Percentiles rank a stretch among this genome's conserved stretches.
These are phyloP conservation scores for Artemisia annua DNA, from an alignment of 129 eudicot genomes.

Conservation along the genomic window DNA sequence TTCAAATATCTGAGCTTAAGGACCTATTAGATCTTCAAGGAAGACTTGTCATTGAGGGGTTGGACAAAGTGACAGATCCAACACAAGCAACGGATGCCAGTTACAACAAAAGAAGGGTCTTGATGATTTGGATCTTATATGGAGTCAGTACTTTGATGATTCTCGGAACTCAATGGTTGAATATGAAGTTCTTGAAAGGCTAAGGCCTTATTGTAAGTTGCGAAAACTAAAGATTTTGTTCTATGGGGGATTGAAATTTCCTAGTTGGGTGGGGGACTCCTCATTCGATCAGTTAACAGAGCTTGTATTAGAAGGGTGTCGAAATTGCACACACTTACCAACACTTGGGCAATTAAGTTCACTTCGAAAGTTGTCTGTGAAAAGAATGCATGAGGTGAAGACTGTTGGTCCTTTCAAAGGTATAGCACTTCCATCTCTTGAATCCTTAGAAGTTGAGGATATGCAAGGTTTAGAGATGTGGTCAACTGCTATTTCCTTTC, in stretches of 20 bases:
- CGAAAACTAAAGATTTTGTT: neutral
- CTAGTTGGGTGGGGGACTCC: no score
- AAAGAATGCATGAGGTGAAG: neutral
- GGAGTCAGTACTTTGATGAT: neutral
- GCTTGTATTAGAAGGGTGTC: neutral
- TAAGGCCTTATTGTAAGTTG: neutral
- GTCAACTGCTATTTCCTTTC: neutral
- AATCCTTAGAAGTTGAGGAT: neutral
- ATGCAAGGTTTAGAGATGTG: neutral
- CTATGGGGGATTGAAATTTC: no score
- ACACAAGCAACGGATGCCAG: no score
- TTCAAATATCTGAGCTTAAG: no score
- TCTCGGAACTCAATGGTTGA: neutral
- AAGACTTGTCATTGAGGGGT: no score
- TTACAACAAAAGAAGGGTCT: no score
- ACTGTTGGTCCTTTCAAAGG: neutral
- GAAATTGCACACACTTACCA: neutral
- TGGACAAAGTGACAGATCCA: no score
- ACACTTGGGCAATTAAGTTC: conserved; percentile 1
- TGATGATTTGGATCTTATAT: no score
- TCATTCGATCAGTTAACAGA: no score
- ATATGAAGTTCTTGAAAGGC: neutral
- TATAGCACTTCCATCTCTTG: neutral
- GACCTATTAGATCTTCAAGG: no score
- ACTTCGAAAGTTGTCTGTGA: neutral